A percentile compares a stretch with the other conserved stretches of the same genome.
Conservation (phyloP, 176 grass and related monocot genomes). For the Olyra latifolia region DNA sequence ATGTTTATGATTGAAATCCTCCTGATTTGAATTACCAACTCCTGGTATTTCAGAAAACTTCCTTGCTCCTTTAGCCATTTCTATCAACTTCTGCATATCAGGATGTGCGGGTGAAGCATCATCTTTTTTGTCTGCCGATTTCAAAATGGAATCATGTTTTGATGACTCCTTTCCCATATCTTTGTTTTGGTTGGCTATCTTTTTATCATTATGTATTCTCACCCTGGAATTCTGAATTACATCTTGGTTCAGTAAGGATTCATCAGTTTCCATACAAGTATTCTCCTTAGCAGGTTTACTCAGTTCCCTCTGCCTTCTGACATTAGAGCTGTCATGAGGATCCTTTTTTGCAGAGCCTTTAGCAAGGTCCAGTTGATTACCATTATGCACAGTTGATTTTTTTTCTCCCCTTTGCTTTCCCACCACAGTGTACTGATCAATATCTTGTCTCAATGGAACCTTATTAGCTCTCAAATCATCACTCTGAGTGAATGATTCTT, state of each 20-base stretch:
- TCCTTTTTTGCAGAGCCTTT: conserved; percentile 13
- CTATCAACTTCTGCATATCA: conserved; percentile 46
- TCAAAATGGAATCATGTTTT: conserved; percentile 19
- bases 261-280: conserved; percentile 27
- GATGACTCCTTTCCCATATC: conserved; percentile 8
- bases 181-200: conserved; percentile 17
- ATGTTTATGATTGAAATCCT: conserved; percentile 23
- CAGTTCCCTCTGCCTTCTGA: conserved; percentile 21
- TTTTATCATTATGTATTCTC: conserved; percentile 24
- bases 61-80: conserved; percentile 48
- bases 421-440: conserved; percentile 22
- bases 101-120: conserved; percentile 19
- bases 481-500: conserved; percentile 18
- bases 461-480: conserved; percentile 33
- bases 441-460: conserved; percentile 16
- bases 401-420: conserved; percentile 31
- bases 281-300: conserved; percentile 26
- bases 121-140: conserved; percentile 27
- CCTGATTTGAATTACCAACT: conserved; percentile 36
- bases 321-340: conserved; percentile 2
- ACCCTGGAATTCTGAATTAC: conserved; percentile 26
- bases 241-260: conserved; percentile 31
- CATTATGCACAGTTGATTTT: neutral
- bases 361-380: conserved; percentile 25
- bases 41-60: conserved; percentile 50